phyloP scores from a whole-genome alignment of 345 rosid species.

The Eucalyptus erythrocorys region DNA sequence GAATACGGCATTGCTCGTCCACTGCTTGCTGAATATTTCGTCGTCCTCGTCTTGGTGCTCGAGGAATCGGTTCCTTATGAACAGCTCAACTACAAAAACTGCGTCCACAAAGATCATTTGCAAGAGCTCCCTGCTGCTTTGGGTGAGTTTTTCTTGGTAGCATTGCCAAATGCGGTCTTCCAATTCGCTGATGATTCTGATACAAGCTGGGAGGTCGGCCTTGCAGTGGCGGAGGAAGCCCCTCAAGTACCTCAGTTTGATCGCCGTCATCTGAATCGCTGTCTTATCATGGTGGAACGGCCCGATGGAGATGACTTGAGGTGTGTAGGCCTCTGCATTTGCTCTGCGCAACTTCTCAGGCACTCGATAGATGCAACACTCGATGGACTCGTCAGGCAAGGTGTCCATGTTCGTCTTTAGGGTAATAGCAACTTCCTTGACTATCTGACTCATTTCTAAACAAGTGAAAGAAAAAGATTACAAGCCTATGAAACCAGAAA shows the following conservation, averaged over 20 bases:
- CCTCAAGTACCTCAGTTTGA: constrained; percentile 9
- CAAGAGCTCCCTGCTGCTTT: constrained; percentile 1
- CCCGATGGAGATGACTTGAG: not conserved
- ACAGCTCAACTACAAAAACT: constrained; percentile 15
- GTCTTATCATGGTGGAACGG: not conserved
- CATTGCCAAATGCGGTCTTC: constrained; percentile 4
- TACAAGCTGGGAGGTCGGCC: not conserved
- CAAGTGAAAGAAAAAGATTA: not conserved
- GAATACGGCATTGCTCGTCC: not conserved
- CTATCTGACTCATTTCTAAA: not conserved
- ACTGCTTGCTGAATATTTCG: not conserved
- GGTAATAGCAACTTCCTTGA: not conserved
- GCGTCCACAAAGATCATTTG: constrained; percentile 17
- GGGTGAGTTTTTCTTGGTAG: constrained; percentile 11
- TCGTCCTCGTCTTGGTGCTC: not conserved
- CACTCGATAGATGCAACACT: not conserved
- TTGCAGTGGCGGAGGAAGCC: constrained; percentile 2
- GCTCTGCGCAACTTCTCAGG: not conserved
- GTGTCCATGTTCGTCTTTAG: not conserved
- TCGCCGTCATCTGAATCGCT: not conserved
- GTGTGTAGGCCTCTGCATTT: not conserved
- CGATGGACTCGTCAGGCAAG: not conserved
- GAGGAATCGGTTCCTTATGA: not conserved
- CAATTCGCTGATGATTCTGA: not conserved
- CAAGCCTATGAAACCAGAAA: not conserved